phyloP scores from a whole-genome alignment of 805 yeast species.

The Ogataea angusta region DNA sequence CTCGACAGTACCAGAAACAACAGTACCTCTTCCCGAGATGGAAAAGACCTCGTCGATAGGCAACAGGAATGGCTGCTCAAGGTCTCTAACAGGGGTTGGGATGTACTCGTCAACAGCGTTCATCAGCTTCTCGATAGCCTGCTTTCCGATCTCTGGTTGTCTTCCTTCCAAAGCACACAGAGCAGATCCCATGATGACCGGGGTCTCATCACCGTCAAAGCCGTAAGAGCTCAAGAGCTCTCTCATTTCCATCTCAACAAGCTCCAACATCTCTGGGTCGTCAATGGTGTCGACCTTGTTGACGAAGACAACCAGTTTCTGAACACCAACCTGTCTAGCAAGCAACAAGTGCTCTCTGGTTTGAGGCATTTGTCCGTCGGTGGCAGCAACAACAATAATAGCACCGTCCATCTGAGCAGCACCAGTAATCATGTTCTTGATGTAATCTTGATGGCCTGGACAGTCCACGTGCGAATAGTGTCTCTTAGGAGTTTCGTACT shows the following conservation, averaged over 20 bases:
- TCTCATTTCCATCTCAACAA: constrained; percentile 99
- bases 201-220: constrained; percentile 97
- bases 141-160: constrained; percentile 86
- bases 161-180: constrained; percentile 89
- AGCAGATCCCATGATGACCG: constrained; percentile 98
- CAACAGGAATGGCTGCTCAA: constrained; percentile 94
- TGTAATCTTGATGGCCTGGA: constrained; percentile 98
- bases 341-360: constrained; percentile 97
- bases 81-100: constrained; percentile 95
- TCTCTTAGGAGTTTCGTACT: constrained; percentile 90
- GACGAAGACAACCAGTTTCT: constrained; percentile 93
- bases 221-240: constrained; percentile 88
- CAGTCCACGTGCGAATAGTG: constrained; percentile 98
- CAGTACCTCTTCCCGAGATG: constrained; percentile 99
- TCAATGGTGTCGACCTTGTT: constrained; percentile 98
- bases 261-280: constrained; percentile 98
- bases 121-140: constrained; percentile 79
- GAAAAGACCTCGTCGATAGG: constrained; percentile 98
- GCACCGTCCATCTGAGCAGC: constrained; percentile 99
- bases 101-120: constrained; percentile 91
- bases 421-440: constrained; percentile 99
- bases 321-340: constrained; percentile 99
- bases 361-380: constrained; percentile 99
- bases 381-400: constrained; percentile 97
- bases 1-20: constrained; percentile 98